Evolutionary conservation across 768 basidiomycete species (phyloP), one percentile per base, ranked within the genome.

Genomic region (Rhizopogon sp.): DNA sequence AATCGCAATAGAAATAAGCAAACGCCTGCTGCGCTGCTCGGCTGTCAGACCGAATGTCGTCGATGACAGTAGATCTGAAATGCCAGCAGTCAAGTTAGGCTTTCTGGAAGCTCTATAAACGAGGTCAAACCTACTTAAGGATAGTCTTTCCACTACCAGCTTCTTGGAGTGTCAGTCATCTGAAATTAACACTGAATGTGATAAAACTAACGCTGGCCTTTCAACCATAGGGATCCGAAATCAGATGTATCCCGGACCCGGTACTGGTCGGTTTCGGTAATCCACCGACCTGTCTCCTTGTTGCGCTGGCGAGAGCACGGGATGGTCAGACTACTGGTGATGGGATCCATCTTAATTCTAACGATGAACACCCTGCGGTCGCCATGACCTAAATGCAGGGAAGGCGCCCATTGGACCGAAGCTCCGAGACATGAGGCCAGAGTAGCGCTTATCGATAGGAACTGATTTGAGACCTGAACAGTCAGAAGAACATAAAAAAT

Each of bases 1-100:
- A 67, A 43, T 65, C 54, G 3, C 62, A 65, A 5, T 67, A 65
- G 14, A 65, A 62, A n/a, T 49, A 60, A 3, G 16, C 29, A 10
- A 64, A 20, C 1, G 49, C 5, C 7, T 60, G 53, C 9, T 33
- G 55, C 11, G 54, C 54, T 1, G 39, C 10, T 3, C 51, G 29
- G 0, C 31, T 17, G 3, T 3, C 3, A 14, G 9, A 16, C 7
- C 28, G 39, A 16, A 59, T 43, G 35, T 20, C 10, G 0, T 60
- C 49, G 16, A 66, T 63, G 14, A 63, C 57, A 2, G 46, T 60
- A 25, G 65, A 54, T 5, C 53, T 54, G 29, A 17, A 40, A 7
- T 4, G 8, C 6, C 20, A 47, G 11, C 33, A 35, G 13, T 47
- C 11, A 33, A 17, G n/a, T 7, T 7, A n/a, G 16, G 16, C 7